These are phyloP conservation scores for Incumbomyces lentus DNA, from an alignment of 2,329 filamentous ascomycete species.

Conservation along the genomic window DNA sequence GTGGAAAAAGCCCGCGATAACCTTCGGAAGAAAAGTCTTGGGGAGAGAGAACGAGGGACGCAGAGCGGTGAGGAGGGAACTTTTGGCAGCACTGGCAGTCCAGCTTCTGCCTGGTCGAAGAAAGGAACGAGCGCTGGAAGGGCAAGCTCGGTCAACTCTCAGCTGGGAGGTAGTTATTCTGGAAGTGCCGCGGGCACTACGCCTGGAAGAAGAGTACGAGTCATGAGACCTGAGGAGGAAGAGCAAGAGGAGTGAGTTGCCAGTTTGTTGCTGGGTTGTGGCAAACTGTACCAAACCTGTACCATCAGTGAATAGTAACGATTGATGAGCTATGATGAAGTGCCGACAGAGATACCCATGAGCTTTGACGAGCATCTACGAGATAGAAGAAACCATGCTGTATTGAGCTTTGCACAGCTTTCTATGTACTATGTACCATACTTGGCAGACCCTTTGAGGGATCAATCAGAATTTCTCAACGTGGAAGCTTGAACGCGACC, in stretches of 20 bases:
- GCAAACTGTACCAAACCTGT: background rate
- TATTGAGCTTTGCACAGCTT: no score
- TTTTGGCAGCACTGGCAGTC: background rate
- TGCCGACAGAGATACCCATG: background rate
- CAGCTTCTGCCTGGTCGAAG: background rate
- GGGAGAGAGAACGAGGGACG: background rate
- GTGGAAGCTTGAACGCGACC: no score
- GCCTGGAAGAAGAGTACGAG: background rate
- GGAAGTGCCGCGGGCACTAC: background rate
- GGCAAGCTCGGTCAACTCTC: background rate
- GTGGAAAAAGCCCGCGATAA: constrained; percentile 37
- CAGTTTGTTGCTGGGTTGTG: background rate
- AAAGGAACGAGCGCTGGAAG: background rate
- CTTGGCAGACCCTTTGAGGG: no score
- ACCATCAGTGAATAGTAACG: background rate
- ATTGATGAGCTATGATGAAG: background rate
- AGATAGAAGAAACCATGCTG: no score
- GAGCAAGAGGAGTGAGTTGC: background rate
- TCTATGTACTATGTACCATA: no score
- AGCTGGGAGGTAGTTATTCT: background rate
- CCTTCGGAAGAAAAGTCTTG: constrained; percentile 24
- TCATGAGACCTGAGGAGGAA: constrained; percentile 1
- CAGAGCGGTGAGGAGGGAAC: constrained; percentile 4
- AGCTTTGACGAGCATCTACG: no score
- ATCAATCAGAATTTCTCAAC: no score